Base-by-base conservation (phyloP, 2,329 filamentous ascomycete species). In the Dactylellina sp. region DNA sequence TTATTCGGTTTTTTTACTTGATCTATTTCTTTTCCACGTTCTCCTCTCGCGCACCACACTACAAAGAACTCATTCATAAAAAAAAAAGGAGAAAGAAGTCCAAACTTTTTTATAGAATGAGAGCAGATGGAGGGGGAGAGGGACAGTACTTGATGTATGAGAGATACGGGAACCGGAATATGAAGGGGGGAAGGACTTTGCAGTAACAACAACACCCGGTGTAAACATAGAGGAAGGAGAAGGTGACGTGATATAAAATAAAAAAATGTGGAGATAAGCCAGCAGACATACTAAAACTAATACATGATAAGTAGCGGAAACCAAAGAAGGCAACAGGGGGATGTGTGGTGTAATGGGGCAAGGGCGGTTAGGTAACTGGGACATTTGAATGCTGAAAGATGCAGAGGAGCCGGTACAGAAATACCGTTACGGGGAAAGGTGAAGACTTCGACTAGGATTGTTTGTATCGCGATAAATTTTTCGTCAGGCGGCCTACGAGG, bases 1-100 rank as follows among this genome's bases (percentile, higher is more conserved):
- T 72, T 71, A 63, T 71, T 71, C 53, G 18, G 53, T 65, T 72
- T 72, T 72, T 72, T 65, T 60, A 65, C 53, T 72, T 72, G 64
- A 59, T 72, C 49, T 65, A 44, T 49, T 72, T 64, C 60, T 65
- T 65, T 72, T 60, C 68, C 60, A 63, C 53, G 28, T 65, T 61
- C 68, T 60, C 49, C 46, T 53, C 44, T 35, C 59, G 37, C 39
- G 14, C 9, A 52, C 37, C 49, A 49, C 42, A 22, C 35, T 24
- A n/a, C 11, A 24, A 44, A 9, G 2, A 42, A 3, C n/a, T 7
- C 35, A 16, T 42, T n/a, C 37, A 28, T 11, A 28, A 44, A n/a
- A 44, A 28, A 57, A 18, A 40, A 55, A 40, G 24, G 52, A 14
- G 14, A 20, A 14, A 22, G 7, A 28, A 24, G 22, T 40, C 14